Percentiles rank a stretch among this genome's conserved stretches.
phyloP scores from a whole-genome alignment of 805 yeast species.

The Candida succiphila region DNA sequence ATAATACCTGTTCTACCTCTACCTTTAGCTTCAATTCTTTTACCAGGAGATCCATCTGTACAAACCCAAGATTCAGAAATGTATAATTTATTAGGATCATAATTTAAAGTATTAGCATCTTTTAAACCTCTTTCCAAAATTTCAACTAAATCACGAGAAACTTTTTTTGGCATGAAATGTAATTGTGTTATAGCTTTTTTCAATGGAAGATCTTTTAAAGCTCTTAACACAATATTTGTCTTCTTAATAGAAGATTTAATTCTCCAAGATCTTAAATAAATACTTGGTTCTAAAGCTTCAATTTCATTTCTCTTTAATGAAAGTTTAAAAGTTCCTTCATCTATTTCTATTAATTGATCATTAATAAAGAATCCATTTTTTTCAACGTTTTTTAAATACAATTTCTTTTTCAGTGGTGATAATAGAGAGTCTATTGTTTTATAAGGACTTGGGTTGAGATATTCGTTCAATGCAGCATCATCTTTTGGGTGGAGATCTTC shows the following conservation, averaged over 20 bases:
- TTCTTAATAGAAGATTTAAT: conserved; percentile 84
- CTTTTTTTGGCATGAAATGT: conserved; percentile 75
- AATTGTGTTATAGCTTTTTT: conserved; percentile 83
- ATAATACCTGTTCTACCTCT: conserved; percentile 84
- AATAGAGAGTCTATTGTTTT: conserved; percentile 46
- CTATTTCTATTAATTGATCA: conserved; percentile 35
- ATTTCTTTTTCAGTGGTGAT: conserved; percentile 59
- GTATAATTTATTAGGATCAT: conserved; percentile 53
- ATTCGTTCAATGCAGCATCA: conserved; percentile 35
- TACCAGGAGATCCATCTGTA: conserved; percentile 68
- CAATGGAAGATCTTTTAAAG: conserved; percentile 61
- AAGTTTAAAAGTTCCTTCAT: conserved; percentile 44
- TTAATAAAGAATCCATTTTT: conserved; percentile 64
- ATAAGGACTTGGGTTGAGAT: conserved; percentile 39
- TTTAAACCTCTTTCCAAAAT: conserved; percentile 62
- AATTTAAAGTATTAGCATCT: conserved; percentile 53
- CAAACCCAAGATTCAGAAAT: conserved; percentile 86
- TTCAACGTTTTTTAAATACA: conserved; percentile 53
- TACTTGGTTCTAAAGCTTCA: conserved; percentile 76
- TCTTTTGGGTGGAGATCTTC: conserved; percentile 17
- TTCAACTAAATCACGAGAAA: conserved; percentile 71
- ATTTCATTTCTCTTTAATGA: conserved; percentile 55
- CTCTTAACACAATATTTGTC: conserved; percentile 69
- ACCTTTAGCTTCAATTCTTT: conserved; percentile 74
- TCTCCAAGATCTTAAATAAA: conserved; percentile 73